Evolutionary conservation across 106 monocot species (phyloP), one percentile per base, ranked within the genome.

Genomic region (Phalaenopsis aphrodite): DNA sequence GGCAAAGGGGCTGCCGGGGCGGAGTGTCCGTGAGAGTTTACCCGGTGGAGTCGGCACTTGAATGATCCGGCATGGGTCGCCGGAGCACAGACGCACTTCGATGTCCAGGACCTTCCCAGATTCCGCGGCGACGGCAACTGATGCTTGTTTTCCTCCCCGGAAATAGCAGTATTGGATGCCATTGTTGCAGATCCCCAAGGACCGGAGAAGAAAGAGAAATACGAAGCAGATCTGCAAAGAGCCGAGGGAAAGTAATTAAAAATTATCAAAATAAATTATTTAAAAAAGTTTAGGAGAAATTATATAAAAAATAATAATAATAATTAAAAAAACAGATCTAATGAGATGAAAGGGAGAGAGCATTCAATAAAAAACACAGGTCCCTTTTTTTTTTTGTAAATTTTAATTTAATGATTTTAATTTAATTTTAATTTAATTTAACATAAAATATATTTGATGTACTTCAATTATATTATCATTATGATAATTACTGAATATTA

Each of bases 41-140:
- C 78, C 83, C 89, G 82, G 83, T 89, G 89, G 67, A 85, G 84
- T 16, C 87, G 83, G 77, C 89, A 89, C 87, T 87, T 89, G 87
- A 89, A 89, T 3, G 87, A 89, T 4, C 87, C 79, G 5, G 87
- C 81, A 17, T 89, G 89, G 9, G 89, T 87, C 5, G 89, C 41
- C 5, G 89, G 89, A 2, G 89, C 87, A 21, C 89, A 89, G 3
- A 89, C 87, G 46, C 89, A 87, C 76, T 78, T 83, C 9, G 80
- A 77, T 9, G 85, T 71, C 57, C 45, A 56, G 6, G 72, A 47
- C 36, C 85, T 41, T 18, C 77, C 16, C 41, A 72, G 21, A 10
- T 41, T 71, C n/a, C 77, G 71, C 18, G 77, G 81, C 5, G 81
- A 81, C 17, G 49, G 8, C 30, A 24, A 16, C 74, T 83, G 83